Percentiles rank a stretch among this genome's conserved stretches.
Conservation (phyloP, 1,139 yeast genomes). For the Saccharomyces hybrid region DNA sequence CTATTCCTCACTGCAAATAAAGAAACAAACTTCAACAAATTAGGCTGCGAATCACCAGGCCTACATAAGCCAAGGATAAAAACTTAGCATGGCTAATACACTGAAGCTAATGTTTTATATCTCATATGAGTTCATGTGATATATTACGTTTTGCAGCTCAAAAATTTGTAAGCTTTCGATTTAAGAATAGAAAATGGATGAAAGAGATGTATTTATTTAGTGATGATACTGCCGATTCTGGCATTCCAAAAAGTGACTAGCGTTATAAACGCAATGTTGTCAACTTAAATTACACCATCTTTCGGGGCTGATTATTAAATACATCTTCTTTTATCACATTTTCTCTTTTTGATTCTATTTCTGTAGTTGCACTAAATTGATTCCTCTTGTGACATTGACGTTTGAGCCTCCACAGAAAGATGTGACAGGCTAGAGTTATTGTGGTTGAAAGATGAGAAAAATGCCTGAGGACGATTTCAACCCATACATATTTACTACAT, state of each 20-base stretch:
- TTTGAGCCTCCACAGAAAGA: not conserved
- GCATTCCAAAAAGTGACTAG: constrained; percentile 33
- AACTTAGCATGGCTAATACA: not conserved
- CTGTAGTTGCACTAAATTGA: not conserved
- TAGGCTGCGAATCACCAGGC: too few relatives aligned
- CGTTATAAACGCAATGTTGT: constrained; percentile 30
- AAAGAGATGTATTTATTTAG: constrained; percentile 11
- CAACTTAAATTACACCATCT: constrained; percentile 34
- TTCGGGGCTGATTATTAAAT: constrained; percentile 32
- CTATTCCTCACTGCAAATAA: too few relatives aligned
- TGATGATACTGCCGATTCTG: constrained; percentile 32
- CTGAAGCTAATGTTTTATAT: not conserved
- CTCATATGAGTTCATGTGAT: constrained; percentile 8
- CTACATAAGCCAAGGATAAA: too few relatives aligned
- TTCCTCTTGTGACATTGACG: not conserved
- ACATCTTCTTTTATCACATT: not conserved
- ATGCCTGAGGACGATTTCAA: not conserved
- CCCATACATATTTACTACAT: not conserved
- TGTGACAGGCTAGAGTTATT: too few relatives aligned
- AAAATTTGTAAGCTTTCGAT: not conserved
- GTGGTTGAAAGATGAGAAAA: too few relatives aligned
- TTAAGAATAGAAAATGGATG: not conserved
- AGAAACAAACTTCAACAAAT: too few relatives aligned
- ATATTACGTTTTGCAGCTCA: not conserved
- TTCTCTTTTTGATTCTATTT: not conserved